These are phyloP conservation scores for Azolla pinnata DNA, from an alignment of 75 land plant species.

Conservation along the genomic window DNA sequence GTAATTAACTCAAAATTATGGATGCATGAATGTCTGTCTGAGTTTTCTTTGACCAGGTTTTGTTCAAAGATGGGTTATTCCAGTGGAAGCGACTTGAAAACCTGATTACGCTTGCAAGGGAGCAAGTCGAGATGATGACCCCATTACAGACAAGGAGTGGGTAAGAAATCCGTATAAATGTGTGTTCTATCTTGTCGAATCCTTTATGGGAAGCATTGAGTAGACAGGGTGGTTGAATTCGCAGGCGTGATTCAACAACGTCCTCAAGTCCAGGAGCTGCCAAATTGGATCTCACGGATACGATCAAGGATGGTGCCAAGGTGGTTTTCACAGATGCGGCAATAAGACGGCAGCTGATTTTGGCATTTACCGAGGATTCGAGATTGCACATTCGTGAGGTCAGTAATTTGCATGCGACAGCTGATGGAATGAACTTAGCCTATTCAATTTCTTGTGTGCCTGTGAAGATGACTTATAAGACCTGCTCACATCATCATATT, in stretches of 20 bases:
- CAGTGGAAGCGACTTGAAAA: conserved; percentile 99
- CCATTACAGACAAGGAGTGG: conserved; percentile 41
- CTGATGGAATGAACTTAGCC: too few relatives aligned
- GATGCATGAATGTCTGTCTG: too few relatives aligned
- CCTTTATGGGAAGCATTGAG: background rate
- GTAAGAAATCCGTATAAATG: too few relatives aligned
- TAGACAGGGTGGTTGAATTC: too few relatives aligned
- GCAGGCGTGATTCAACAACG: background rate
- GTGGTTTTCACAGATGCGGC: conserved; percentile 75
- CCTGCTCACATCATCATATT: too few relatives aligned
- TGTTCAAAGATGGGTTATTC: conserved; percentile 87
- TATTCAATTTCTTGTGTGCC: too few relatives aligned
- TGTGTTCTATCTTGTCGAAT: background rate
- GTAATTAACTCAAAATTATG: too few relatives aligned
- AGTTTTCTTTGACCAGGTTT: too few relatives aligned
- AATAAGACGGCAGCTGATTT: conserved; percentile 69
- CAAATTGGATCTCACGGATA: conserved; percentile 87
- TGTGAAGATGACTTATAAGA: too few relatives aligned
- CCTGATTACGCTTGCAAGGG: conserved; percentile 81
- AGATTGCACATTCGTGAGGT: conserved; percentile 94
- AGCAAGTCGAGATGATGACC: conserved; percentile 87
- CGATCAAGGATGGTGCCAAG: conserved; percentile 88
- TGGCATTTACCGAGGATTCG: conserved; percentile 96
- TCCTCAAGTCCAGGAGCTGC: background rate
- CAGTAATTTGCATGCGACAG: too few relatives aligned